Evolutionary conservation across 2,329 filamentous ascomycete genomes (phyloP).

Genomic region (Cladophialophora chaetospira): DNA sequence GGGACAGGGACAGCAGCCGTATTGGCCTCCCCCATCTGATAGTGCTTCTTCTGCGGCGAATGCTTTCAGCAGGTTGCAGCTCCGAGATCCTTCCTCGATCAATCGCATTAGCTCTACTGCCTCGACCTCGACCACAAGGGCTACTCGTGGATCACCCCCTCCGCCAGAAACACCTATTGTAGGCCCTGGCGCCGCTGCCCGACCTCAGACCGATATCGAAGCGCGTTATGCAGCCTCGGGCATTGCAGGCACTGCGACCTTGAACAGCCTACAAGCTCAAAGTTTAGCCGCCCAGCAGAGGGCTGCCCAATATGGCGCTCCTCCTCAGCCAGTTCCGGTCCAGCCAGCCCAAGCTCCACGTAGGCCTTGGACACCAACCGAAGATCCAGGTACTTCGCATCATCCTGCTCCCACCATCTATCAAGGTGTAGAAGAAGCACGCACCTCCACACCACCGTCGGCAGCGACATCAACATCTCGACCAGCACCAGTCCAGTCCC

Average conservation of each 20-base stretch:
- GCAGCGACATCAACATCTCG: constrained; percentile 46
- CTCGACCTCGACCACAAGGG: constrained; percentile 89
- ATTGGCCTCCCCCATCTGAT: constrained; percentile 59
- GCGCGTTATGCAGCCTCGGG: constrained; percentile 88
- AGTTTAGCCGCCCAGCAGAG: constrained; percentile 76
- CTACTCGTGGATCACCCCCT: constrained; percentile 87
- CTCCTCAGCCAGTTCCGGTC: constrained; percentile 44
- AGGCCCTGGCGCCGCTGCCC: constrained; percentile 63
- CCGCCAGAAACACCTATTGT: constrained; percentile 89
- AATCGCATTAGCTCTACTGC: constrained; percentile 76
- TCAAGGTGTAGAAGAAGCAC: constrained; percentile 77
- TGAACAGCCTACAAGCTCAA: constrained; percentile 78
- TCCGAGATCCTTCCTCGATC: constrained; percentile 56
- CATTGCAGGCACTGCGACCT: constrained; percentile 80
- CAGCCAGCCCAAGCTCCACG: constrained; percentile 43
- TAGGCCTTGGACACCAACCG: constrained; percentile 93
- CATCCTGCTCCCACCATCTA: constrained; percentile 91
- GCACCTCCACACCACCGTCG: constrained; percentile 43
- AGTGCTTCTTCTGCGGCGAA: constrained; percentile 30
- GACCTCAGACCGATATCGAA: constrained; percentile 79
- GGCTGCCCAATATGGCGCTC: constrained; percentile 70
- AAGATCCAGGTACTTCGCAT: constrained; percentile 79
- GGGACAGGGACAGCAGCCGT: constrained; percentile 64
- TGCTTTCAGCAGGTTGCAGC: constrained; percentile 46
- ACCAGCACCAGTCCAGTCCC: constrained; percentile 34